Evolutionary conservation across 2,329 filamentous ascomycete genomes (phyloP), one percentile per base, ranked within the genome.

Genomic region (Dothiorella sarmentorum): DNA sequence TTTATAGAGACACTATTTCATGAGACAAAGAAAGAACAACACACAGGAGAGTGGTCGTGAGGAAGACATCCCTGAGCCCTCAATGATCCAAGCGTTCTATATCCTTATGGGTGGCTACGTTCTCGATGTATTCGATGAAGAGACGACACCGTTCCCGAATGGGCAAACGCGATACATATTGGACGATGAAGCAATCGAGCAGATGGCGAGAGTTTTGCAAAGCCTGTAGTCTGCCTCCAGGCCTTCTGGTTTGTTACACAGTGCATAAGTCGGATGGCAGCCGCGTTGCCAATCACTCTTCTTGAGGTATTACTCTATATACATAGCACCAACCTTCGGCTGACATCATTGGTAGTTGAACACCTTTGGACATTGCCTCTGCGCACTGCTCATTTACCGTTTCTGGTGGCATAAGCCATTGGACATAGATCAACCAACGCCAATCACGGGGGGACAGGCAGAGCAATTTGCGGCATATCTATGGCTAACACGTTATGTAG

Each of bases 281-380:
- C 59, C 26, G 29, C 63, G 6, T 58, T 71, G 2, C 67, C 69
- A 0, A 61, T 72, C 9, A 80, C 83, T 15, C 69, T 92, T 7
- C 17, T 49, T n/a, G 44, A 49, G 44, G 44, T 49, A 7, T 31
- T 18, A 27, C 20, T 31, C 3, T 5, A 7, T 13, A n/a, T 27
- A n/a, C 3, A 5, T 1, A 10, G 13, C 9, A 5, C 13, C 18
- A 22, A 2, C 17, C 4, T 22, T 4, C 9, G 9, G 15, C 22
- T 44, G 15, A 44, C 5, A n/a, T n/a, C 4, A 9, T 33, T 3
- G 89, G 53, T 81, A 86, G 55, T 70, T 85, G 10, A 83, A 87
- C 62, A 76, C 85, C n/a, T 73, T 89, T 42, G 83, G 90, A 57
- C 71, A 69, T 59, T 60, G 69, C 33, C 7, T 69, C n/a, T 71